Percentiles rank a stretch among this genome's conserved stretches.
Evolutionary conservation across 306 rosid genomes (phyloP).

Genomic region (Vicia faba): DNA sequence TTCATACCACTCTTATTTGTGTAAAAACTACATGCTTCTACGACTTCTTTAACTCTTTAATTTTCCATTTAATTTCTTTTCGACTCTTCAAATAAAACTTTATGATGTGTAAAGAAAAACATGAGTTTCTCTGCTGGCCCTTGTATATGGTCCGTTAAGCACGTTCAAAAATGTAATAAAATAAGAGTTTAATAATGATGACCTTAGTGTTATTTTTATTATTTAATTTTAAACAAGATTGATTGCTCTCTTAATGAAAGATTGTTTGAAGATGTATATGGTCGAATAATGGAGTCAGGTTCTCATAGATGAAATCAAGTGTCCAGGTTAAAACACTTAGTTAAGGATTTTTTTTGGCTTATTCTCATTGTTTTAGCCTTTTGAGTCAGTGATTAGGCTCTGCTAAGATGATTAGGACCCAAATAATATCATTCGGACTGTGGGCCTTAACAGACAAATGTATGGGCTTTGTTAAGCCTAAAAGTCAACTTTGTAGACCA

Average conservation of each 20-base stretch:
- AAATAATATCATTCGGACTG: not conserved
- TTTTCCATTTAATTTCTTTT: no score
- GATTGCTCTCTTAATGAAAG: not conserved
- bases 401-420: not conserved
- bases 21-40: no score
- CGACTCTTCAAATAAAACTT: no score
- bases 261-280: not conserved
- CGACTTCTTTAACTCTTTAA: no score
- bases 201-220: no score
- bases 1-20: no score
- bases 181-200: no score
- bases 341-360: not conserved
- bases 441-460: not conserved
- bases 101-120: no score
- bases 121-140: no score
- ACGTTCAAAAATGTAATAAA: no score
- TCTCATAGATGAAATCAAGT: not conserved
- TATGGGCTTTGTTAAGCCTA: not conserved
- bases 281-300: not conserved
- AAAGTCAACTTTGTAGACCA: not conserved
- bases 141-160: no score
- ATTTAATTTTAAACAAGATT: no score
- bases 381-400: not conserved
- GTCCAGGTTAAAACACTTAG: not conserved
- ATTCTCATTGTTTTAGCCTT: not conserved